phyloP scores from a whole-genome alignment of 2,329 filamentous ascomycete genomes.

The Trichoderma sp. region DNA sequence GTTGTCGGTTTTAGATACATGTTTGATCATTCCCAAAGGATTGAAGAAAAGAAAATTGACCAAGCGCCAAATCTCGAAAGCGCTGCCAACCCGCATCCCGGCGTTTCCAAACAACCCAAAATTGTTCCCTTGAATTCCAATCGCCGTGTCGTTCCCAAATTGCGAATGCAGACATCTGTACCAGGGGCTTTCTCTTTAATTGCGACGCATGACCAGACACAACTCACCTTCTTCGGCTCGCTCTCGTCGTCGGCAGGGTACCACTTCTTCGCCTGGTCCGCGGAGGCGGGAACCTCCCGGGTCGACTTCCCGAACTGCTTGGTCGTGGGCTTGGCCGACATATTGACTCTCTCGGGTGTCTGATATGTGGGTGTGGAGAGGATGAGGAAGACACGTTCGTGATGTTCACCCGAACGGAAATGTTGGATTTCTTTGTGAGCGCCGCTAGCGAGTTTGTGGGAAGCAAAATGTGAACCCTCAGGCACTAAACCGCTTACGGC shows the following conservation, averaged over 20 bases:
- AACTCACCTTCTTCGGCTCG: constrained; percentile 93
- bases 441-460: constrained; percentile 44
- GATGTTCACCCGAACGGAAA: constrained; percentile 37
- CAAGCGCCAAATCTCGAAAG: constrained; percentile 1
- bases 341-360: constrained; percentile 48
- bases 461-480: constrained; percentile 45
- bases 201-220: constrained; percentile 27
- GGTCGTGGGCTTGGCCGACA: constrained; percentile 73
- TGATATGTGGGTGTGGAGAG: constrained; percentile 39
- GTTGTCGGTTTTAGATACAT: constrained; percentile 5
- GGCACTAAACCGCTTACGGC: constrained; percentile 35
- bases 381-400: constrained; percentile 37
- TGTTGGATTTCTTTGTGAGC: constrained; percentile 43
- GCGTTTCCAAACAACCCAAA: neutral
- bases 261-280: constrained; percentile 97
- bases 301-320: constrained; percentile 99
- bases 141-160: constrained; percentile 10
- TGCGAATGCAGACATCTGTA: constrained; percentile 12
- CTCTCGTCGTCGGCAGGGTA: constrained; percentile 93
- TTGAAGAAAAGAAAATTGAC: neutral
- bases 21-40: neutral
- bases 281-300: constrained; percentile 80
- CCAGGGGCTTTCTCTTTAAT: neutral
- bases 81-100: neutral
- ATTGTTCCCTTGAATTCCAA: neutral